Evolutionary conservation across 768 basidiomycete genomes (phyloP).

Genomic region (Psilocybe subaeruginosa): DNA sequence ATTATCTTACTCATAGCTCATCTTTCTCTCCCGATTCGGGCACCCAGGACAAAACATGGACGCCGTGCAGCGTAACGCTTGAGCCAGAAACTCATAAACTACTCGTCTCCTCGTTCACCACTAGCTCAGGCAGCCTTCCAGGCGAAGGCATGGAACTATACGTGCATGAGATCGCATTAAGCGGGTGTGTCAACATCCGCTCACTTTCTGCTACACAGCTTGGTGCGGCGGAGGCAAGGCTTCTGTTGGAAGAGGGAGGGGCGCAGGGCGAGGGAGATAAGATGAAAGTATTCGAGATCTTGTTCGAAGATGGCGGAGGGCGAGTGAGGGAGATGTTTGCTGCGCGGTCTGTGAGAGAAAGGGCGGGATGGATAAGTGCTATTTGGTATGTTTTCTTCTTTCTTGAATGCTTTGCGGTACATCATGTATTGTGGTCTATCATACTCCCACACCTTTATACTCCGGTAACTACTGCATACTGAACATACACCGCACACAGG

Average conservation of each 20-base stretch:
- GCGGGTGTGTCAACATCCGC: slow-evolving; percentile 63
- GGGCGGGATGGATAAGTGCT: slow-evolving; percentile 75
- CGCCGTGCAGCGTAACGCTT: slow-evolving; percentile 42
- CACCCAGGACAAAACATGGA: slow-evolving; percentile 43
- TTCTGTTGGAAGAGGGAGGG: slow-evolving; percentile 30
- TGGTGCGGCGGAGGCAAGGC: slow-evolving; percentile 41
- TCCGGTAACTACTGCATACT: background rate
- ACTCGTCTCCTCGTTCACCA: slow-evolving; percentile 49
- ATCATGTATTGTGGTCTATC: no score
- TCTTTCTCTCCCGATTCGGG: slow-evolving; percentile 20
- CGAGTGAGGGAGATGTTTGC: slow-evolving; percentile 62
- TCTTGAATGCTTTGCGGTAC: background rate
- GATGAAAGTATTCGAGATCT: slow-evolving; percentile 64
- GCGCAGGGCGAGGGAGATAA: slow-evolving; percentile 35
- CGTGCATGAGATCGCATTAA: slow-evolving; percentile 50
- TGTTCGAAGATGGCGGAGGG: slow-evolving; percentile 47
- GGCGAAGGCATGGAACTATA: slow-evolving; percentile 31
- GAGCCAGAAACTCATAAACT: slow-evolving; percentile 34
- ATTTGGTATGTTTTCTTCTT: slow-evolving; percentile 56
- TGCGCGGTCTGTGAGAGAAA: slow-evolving; percentile 57
- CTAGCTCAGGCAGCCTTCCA: background rate
- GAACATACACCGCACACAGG: slow-evolving; percentile 38
- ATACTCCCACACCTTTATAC: no score
- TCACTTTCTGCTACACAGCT: slow-evolving; percentile 52
- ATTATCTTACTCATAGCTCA: slow-evolving; percentile 46